A percentile compares a stretch with the other conserved stretches of the same genome.
Conservation (phyloP, 148 eudicot species). For the Simmondsia chinensis region DNA sequence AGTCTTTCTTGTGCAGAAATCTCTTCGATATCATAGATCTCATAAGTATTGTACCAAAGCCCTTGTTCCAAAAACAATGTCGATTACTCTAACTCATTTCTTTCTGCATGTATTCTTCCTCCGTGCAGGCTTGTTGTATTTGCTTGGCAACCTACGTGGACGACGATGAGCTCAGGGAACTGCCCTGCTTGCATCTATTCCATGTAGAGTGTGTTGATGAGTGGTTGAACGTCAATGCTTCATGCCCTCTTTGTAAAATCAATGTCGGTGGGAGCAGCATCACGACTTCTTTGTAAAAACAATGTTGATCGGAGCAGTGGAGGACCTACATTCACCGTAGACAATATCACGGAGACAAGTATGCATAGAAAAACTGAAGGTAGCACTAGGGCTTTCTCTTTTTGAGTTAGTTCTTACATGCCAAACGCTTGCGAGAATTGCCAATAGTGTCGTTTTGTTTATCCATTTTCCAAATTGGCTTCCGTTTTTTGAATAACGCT, state of each 20-base stretch:
- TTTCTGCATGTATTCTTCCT: background rate
- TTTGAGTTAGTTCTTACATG: no score
- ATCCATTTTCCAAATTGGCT: no score
- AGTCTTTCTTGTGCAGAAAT: background rate
- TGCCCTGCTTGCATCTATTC: slow-evolving; percentile 33
- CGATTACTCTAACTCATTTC: background rate
- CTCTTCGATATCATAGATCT: background rate
- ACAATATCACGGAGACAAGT: no score
- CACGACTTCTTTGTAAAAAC: no score
- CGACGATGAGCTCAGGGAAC: slow-evolving; percentile 31
- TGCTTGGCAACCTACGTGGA: slow-evolving; percentile 34
- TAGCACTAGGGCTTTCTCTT: no score
- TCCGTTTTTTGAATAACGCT: no score
- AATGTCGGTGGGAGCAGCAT: slow-evolving; percentile 28
- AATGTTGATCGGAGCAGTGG: no score
- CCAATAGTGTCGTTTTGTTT: no score
- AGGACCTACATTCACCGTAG: no score
- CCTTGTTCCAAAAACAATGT: background rate
- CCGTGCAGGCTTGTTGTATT: slow-evolving; percentile 32
- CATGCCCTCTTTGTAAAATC: slow-evolving; percentile 34
- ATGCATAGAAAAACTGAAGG: no score
- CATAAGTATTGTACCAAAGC: background rate
- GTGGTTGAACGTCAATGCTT: slow-evolving; percentile 38
- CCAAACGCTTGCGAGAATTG: no score
- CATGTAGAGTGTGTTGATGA: slow-evolving; percentile 34